A percentile compares a stretch with the other conserved stretches of the same genome.
phyloP scores from a whole-genome alignment of 495 filamentous ascomycete genomes.

The Filosporella fistucella region DNA sequence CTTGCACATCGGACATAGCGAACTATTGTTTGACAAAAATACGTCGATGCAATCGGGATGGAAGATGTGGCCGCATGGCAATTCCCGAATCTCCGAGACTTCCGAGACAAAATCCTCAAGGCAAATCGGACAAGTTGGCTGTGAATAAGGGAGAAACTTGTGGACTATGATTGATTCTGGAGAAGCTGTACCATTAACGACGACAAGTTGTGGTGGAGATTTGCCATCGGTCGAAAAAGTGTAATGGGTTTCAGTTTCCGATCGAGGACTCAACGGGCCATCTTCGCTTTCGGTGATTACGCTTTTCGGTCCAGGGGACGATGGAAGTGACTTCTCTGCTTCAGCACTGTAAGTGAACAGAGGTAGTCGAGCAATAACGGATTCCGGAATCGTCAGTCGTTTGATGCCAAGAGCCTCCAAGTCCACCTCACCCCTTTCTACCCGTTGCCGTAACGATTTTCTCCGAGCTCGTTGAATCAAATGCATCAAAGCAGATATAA shows the following conservation, averaged over 20 bases:
- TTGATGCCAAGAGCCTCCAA: constrained; percentile 78
- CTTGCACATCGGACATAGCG: constrained; percentile 87
- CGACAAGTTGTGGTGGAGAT: constrained; percentile 13
- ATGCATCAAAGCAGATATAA: constrained; percentile 70
- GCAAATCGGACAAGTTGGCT: constrained; percentile 81
- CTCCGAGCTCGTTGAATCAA: constrained; percentile 64
- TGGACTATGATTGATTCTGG: constrained; percentile 13
- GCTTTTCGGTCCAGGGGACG: constrained; percentile 16
- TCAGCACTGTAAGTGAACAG: constrained; percentile 59
- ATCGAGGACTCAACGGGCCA: constrained; percentile 19
- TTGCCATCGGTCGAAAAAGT: background rate
- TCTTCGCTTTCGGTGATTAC: background rate
- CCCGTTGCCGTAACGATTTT: constrained; percentile 56
- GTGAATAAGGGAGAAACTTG: constrained; percentile 45
- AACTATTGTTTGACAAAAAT: constrained; percentile 65
- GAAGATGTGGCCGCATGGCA: constrained; percentile 88
- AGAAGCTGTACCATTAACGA: constrained; percentile 3
- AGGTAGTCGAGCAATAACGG: constrained; percentile 66
- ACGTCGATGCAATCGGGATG: constrained; percentile 85
- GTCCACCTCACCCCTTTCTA: constrained; percentile 72
- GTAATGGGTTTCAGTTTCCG: background rate
- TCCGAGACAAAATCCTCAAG: constrained; percentile 71
- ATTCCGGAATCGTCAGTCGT: constrained; percentile 62
- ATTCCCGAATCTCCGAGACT: constrained; percentile 67
- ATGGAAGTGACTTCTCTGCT: constrained; percentile 8